Evolutionary conservation across 176 grass and related monocot genomes (phyloP), one percentile per base, ranked within the genome.

Genomic region (Bonia amplexicaulis): DNA sequence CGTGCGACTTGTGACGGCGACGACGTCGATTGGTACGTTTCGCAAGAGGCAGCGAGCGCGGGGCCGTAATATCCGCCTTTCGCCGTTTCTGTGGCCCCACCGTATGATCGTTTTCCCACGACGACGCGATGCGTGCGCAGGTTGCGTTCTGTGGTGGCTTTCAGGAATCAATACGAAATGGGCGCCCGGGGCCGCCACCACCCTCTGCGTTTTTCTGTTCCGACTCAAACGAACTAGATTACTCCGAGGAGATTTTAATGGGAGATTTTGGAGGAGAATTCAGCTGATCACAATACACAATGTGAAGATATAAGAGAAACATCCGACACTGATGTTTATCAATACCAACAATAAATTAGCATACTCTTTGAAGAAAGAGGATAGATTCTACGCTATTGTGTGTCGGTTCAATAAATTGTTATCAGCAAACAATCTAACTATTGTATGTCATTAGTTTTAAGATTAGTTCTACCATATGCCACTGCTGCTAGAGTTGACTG

Each of bases 101-200:
- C 11, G 6, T 53, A 46, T 54, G 63, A 53, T 68, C 62, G 25
- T 53, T 52, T 22, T 54, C 1, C 7, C 33, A 15, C 10, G 17
- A 10, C 17, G 65, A 68, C 35, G 65, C 1, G 42, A 83, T 42
- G 33, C 20, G 53, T 64, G 19, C 9, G 71, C 70, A 75, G 59
- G 60, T 29, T n/a, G 45, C 67, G 53, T 54, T 68, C 11, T 61
- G 25, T 20, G 13, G 46, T 66, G 44, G 2, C n/a, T 74, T 76
- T 84, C 46, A 51, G 33, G 47, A 84, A 76, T 76, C 71, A 52
- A 59, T 53, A 74, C 81, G 69, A 83, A 60, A 23, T 10, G 81
- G 69, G 69, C 37, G 25, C 54, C 51, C 9, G 7, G 79, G 76
- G 79, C 13, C n/a, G n/a, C n/a, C 79, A 49, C 29, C 46, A 51